Conservation (phyloP, 805 yeast genomes). For the Metschnikowia proteae region DNA sequence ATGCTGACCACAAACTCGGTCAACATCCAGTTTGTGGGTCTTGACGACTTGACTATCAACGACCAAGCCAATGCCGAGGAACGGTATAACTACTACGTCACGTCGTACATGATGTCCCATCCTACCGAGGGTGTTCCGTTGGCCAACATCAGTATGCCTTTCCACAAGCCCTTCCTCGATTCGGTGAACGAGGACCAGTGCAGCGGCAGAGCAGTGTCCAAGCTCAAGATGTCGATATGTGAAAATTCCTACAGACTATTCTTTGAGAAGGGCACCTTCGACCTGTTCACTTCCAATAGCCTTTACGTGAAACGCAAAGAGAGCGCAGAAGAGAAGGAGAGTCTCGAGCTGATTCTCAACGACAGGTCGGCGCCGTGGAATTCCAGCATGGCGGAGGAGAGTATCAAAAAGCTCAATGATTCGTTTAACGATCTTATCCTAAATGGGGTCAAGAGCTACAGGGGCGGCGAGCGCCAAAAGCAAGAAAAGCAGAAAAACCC, state of each 20-base stretch:
- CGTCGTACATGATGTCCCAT: constrained; percentile 88
- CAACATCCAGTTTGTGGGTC: constrained; percentile 75
- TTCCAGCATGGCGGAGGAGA: constrained; percentile 39
- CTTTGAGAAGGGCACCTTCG: constrained; percentile 76
- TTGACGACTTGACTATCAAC: constrained; percentile 79
- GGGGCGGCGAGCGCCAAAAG: constrained; percentile 6
- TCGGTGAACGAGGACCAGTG: constrained; percentile 52
- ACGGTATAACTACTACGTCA: constrained; percentile 88
- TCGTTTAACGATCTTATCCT: constrained; percentile 33
- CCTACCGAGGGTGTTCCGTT: constrained; percentile 95
- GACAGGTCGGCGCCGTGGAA: constrained; percentile 56
- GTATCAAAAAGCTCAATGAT: constrained; percentile 27
- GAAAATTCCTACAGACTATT: constrained; percentile 74
- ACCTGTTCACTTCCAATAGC: constrained; percentile 66
- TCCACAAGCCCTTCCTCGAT: constrained; percentile 57
- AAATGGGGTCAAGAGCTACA: constrained; percentile 37
- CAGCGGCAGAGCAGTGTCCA: constrained; percentile 65
- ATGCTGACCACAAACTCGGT: constrained; percentile 51
- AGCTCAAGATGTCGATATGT: constrained; percentile 73
- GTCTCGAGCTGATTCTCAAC: constrained; percentile 40
- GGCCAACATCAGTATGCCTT: constrained; percentile 73
- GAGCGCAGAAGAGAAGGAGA: constrained; percentile 29
- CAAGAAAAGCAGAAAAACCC: constrained; percentile 13
- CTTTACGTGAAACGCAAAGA: constrained; percentile 40
- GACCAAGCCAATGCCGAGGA: constrained; percentile 71